phyloP scores from a whole-genome alignment of 2,329 filamentous ascomycete genomes.

The Helotiales sp. region DNA sequence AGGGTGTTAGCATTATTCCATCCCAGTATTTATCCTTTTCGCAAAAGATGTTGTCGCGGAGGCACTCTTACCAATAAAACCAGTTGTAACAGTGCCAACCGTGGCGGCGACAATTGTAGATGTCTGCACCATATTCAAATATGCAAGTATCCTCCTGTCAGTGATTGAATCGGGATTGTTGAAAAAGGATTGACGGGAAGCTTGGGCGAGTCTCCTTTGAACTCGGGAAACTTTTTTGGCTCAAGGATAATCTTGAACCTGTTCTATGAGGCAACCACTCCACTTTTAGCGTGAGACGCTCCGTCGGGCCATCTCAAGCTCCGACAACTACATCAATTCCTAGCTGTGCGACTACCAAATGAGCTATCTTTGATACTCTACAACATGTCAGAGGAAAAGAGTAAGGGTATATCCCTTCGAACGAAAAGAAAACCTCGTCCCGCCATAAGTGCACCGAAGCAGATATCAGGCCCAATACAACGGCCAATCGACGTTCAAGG shows the following conservation, averaged over 20 bases:
- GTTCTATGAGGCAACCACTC: not conserved
- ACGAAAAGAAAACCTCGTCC: constrained; percentile 63
- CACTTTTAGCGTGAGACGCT: not conserved
- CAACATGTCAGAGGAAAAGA: constrained; percentile 61
- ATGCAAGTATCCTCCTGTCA: not conserved
- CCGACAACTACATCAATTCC: not conserved
- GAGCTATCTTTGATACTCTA: not conserved
- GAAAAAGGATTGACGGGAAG: constrained; percentile 9
- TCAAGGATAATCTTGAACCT: not conserved
- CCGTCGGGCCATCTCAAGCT: not conserved
- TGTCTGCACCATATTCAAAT: constrained; percentile 46
- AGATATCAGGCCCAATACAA: constrained; percentile 61
- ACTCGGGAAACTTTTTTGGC: constrained; percentile 8
- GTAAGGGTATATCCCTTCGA: constrained; percentile 60
- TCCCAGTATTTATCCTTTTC: not conserved
- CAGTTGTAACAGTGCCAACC: constrained; percentile 60
- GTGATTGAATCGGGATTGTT: constrained; percentile 4
- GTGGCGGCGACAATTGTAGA: constrained; percentile 60
- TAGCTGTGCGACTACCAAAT: not conserved
- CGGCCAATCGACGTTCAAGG: constrained; percentile 46
- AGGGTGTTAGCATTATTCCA: constrained; percentile 22
- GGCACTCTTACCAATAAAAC: constrained; percentile 53
- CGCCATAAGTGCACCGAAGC: constrained; percentile 60
- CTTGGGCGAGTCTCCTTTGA: no score
- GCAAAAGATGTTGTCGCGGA: not conserved